Base-by-base conservation (phyloP, 768 basidiomycete species). In the Auricularia sp. region DNA sequence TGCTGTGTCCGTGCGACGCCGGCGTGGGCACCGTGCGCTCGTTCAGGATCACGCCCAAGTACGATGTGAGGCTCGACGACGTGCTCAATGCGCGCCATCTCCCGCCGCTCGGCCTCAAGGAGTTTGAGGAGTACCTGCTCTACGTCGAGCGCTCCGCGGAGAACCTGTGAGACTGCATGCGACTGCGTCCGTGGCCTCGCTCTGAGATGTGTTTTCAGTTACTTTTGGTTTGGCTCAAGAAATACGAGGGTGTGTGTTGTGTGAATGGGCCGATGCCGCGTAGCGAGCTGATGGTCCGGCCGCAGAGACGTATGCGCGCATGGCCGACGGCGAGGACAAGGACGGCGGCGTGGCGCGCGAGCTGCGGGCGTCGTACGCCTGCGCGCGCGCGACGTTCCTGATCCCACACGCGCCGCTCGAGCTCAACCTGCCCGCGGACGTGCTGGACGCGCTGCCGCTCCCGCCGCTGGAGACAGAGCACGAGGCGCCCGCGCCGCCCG, bases 301-400 rank as follows among this genome's bases (percentile, higher is more conserved):
- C 11, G 18, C 47, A 51, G 47, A 51, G 16, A 51, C 47, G 47
- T 51, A 51, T 18, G 47, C 47, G 47, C 11, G 47, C 6, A 16
- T 51, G 47, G 47, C 6, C 10, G 47, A 16, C 47, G 21, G 21
- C 47, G 47, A 51, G 21, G 47, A 51, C 47, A 21, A 51, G 21
- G 21, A 51, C 47, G 21, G 47, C 16, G 1, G 11, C 6, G 4
- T 59, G 16, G 56, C 72, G 3, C 77, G 80, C 0, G 53, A 59
- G 61, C 70, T 78, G 2, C 68, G 72, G 2, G 81, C 79, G 77
- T 91, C 90, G 74, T 92, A 88, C 70, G 77, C 83, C 3, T 85
- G 89, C 43, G 90, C 90, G 10, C 90, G 90, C 68, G 84, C 88
- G 70, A 91, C 90, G 0, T 92, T 92, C 71, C 83, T 91, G 67